These are phyloP conservation scores for Beauveria bassiana DNA, from an alignment of 2,329 filamentous ascomycete species.

Conservation along the genomic window DNA sequence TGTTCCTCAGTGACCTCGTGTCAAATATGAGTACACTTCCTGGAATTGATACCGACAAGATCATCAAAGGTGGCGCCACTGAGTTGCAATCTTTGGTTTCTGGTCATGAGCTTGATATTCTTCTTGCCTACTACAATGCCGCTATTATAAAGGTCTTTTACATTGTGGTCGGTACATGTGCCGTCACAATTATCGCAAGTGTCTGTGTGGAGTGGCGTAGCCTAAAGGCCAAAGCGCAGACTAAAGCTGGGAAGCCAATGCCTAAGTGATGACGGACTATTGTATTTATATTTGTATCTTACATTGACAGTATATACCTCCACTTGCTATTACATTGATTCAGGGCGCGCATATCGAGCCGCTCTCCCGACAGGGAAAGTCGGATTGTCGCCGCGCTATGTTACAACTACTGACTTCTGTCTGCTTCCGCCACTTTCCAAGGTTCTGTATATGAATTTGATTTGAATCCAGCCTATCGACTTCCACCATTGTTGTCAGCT, in stretches of 20 bases:
- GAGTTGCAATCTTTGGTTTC: slow-evolving; percentile 18
- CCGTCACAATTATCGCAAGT: slow-evolving; percentile 29
- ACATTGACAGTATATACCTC: neutral
- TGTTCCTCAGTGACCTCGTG: slow-evolving; percentile 38
- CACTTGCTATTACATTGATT: neutral
- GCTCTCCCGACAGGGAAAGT: too few relatives aligned
- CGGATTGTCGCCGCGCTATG: neutral
- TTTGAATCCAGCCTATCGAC: neutral
- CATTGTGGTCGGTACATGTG: slow-evolving; percentile 30
- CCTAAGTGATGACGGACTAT: neutral
- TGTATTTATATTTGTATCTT: neutral
- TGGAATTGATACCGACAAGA: slow-evolving; percentile 18
- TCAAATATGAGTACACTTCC: slow-evolving; percentile 26
- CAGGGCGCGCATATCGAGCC: too few relatives aligned
- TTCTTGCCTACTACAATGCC: slow-evolving; percentile 30
- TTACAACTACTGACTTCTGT: neutral
- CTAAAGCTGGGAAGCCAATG: neutral
- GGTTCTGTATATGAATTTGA: neutral
- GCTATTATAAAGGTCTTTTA: slow-evolving; percentile 28
- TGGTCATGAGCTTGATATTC: slow-evolving; percentile 15
- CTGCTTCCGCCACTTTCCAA: neutral
- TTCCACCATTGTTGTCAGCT: neutral
- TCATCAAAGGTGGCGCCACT: slow-evolving; percentile 25
- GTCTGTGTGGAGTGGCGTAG: slow-evolving; percentile 41
- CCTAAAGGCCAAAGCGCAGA: slow-evolving; percentile 30